Base-by-base conservation (phyloP, 805 yeast genomes). In the Ogataea populi-albae region DNA sequence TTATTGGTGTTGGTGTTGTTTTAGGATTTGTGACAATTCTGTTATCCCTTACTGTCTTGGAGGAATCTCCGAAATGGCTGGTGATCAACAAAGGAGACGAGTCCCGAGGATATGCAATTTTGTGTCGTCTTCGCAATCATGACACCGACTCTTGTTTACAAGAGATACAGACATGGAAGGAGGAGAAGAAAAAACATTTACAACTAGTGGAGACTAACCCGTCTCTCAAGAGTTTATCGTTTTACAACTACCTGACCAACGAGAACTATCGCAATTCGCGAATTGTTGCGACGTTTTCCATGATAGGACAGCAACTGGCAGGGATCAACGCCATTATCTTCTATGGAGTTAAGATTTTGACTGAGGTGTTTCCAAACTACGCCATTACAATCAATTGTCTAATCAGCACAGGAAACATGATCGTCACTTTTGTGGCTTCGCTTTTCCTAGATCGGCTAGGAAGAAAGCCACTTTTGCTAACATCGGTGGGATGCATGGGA, bases 311-410 rank as follows among this genome's bases (percentile, higher is more conserved):
- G 64, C 98, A 93, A 59, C 76, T 91, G 39, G 79, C 87, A 49
- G 98, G 98, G 22, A 86, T 93, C 55, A 93, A 93, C 59, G 79
- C 96, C 2, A 87, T 93, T 41, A 78, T 93, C 15, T 86, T 91
- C 56, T 93, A 91, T 58, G 98, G 98, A 4, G 96, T 91, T 4
- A 76, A 86, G 10, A 84, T 91, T 1, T 66, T 93, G 34, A 68
- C 80, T n/a, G 65, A 75, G 6, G 64, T 84, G 4, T 71, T 87
- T 44, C 96, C 98, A 2, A 63, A 74, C 9, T 68, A 75, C 37
- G 81, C 97, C 2, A 75, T 83, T 4, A 48, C 72, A 7, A 75
- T 89, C 47, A 91, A 89, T 53, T 79, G 91, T 49, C 56, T 78
- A 32, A 81, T 93, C 22, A 85, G 96, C 2, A 47, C 81, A 1